phyloP scores from a whole-genome alignment of 345 rosid species.

The Linum usitatissimum region DNA sequence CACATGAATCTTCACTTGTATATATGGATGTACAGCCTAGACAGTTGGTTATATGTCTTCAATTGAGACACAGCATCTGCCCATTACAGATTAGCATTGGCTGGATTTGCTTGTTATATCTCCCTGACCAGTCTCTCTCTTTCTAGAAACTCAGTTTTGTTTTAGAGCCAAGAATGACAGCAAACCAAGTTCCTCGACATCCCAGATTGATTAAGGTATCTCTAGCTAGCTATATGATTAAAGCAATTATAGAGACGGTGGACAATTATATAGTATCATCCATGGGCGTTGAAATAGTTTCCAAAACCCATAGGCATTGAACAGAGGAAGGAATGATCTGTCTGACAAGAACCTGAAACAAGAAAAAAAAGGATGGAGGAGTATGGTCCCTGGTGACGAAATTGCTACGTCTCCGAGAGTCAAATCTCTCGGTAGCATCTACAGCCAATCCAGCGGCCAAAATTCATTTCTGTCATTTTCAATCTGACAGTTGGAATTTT shows the following conservation, averaged over 20 bases:
- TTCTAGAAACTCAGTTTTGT: not conserved
- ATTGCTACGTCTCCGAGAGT: no score
- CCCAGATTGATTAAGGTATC: not conserved
- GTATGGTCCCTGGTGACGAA: no score
- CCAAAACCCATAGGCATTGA: no score
- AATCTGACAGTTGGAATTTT: no score
- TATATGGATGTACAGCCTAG: not conserved
- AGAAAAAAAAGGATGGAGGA: no score
- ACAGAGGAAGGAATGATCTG: no score
- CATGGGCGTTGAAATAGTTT: no score
- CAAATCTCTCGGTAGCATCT: no score
- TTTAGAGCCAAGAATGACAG: not conserved
- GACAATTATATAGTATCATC: not conserved
- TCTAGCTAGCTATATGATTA: no score
- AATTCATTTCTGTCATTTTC: no score
- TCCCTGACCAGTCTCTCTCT: not conserved
- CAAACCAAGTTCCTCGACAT: not conserved
- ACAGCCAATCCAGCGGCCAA: no score
- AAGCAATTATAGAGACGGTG: not conserved
- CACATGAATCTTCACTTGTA: not conserved
- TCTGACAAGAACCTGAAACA: no score
- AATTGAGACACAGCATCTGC: conserved; percentile 15
- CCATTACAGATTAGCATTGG: conserved; percentile 14
- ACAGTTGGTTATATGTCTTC: not conserved
- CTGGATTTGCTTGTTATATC: conserved; percentile 7